These are phyloP conservation scores for Calonectria hawksworthii DNA, from an alignment of 2,329 filamentous ascomycete genomes.

Conservation along the genomic window DNA sequence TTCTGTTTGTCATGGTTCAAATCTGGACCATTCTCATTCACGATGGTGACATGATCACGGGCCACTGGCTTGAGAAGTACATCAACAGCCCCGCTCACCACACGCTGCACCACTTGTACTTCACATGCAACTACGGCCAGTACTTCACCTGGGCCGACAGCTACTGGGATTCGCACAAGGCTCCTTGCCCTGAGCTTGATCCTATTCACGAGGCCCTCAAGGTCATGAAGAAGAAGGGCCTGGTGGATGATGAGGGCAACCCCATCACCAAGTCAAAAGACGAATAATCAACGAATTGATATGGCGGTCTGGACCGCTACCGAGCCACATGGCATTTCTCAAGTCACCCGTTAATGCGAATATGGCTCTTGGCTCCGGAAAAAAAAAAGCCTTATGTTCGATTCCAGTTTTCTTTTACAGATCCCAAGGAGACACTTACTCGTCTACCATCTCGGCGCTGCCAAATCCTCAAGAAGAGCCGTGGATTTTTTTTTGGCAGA, in stretches of 20 bases:
- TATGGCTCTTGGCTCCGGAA: not conserved
- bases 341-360: not conserved
- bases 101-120: slow-evolving; percentile 64
- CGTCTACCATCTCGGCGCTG: no score
- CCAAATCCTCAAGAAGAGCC: not conserved
- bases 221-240: slow-evolving; percentile 60
- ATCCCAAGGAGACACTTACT: not conserved
- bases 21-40: slow-evolving; percentile 65
- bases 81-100: slow-evolving; percentile 64
- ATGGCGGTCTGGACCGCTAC: not conserved
- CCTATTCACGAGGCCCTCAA: slow-evolving; percentile 59
- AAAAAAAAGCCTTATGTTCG: not conserved
- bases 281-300: slow-evolving; percentile 33
- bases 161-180: slow-evolving; percentile 60
- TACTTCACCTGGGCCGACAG: slow-evolving; percentile 63
- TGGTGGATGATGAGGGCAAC: slow-evolving; percentile 59
- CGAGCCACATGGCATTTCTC: not conserved
- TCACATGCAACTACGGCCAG: slow-evolving; percentile 64
- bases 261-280: slow-evolving; percentile 51
- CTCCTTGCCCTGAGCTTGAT: slow-evolving; percentile 59
- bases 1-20: slow-evolving; percentile 60
- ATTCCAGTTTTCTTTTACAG: not conserved
- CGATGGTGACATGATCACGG: slow-evolving; percentile 64
- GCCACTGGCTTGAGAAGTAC: slow-evolving; percentile 61
- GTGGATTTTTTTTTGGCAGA: not conserved